Evolutionary conservation across 2,329 filamentous ascomycete species (phyloP).

Genomic region (Teratosphaeria nubilosa): DNA sequence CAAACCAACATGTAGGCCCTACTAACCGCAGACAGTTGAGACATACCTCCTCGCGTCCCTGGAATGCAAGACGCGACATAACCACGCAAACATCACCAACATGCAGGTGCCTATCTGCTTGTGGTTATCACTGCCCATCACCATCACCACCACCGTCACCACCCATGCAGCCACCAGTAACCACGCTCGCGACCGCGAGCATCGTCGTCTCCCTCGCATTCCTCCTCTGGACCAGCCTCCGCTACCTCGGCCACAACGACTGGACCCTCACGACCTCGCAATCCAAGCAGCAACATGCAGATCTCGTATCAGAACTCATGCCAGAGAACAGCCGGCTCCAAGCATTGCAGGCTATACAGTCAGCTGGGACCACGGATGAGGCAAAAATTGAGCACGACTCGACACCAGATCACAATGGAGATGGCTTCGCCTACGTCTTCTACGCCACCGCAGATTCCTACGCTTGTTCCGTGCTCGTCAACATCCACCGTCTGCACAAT

Average conservation of each 20-base stretch:
- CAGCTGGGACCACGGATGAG: neutral
- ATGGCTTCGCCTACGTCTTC: conserved; percentile 19
- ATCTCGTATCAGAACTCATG: neutral
- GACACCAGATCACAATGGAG: neutral
- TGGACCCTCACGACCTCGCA: neutral
- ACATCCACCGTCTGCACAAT: conserved; percentile 17
- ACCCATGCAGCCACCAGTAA: neutral
- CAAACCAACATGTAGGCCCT: too few species aligned
- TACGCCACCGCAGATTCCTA: conserved; percentile 20
- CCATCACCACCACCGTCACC: neutral
- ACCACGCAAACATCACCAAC: neutral
- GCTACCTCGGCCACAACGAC: neutral
- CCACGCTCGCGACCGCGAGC: neutral
- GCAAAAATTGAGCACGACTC: neutral
- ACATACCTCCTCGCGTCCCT: neutral
- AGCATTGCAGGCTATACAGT: neutral
- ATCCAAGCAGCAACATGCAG: neutral
- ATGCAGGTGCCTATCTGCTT: neutral
- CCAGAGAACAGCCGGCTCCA: neutral
- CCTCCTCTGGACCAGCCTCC: neutral
- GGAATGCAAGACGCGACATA: neutral
- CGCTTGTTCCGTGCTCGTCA: conserved; percentile 22
- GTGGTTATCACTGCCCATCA: too few species aligned
- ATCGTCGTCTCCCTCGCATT: neutral
- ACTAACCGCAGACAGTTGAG: neutral